Base-by-base conservation (phyloP, 306 rosid species). In the Prosopis cineraria region DNA sequence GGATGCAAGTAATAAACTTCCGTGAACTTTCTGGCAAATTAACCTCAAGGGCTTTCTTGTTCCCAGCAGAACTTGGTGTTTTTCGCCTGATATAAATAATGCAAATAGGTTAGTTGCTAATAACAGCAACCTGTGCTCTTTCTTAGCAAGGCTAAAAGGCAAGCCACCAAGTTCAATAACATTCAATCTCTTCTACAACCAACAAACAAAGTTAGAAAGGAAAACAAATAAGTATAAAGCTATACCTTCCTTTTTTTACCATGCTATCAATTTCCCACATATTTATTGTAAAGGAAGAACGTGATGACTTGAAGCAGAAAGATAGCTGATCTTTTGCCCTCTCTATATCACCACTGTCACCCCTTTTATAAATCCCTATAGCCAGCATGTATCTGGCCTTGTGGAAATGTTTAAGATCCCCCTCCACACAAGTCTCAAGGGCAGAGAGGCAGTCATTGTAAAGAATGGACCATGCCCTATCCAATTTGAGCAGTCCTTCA, bases 261-360 rank as follows among this genome's bases (percentile, higher is more conserved):
- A 68, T 84, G 91, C 98, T 94, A 86, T 94, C 98, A 76, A 94
- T 94, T 90, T 94, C 98, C 98, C 98, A 94, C 98, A 94, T 94
- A 79, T 94, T 92, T 87, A 94, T 94, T 1, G 98, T 94, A 82
- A 94, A 94, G 60, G 98, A 89, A 68, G 98, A 94, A 78, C 98
- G 96, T 53, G 97, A 85, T 74, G 98, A 94, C 74, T 90, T 94
- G 88, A 94, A 94, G 94, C 98, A 94, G 90, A 92, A 94, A 72
- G 98, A 94, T 79, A 94, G 90, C 60, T 94, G 97, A 77, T 94
- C 98, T 84, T 89, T 94, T 41, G 98, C 97, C 88, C 85, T 92
- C 85, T 92, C 97, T 82, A 88, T 65, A 58, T 87, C 91, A 65
- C 92, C 89, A 39, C 83, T 89, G 58, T 83, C 90, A 76, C 92